These are phyloP conservation scores for Boletus sp. DNA, from an alignment of 768 basidiomycete genomes.

Conservation along the genomic window DNA sequence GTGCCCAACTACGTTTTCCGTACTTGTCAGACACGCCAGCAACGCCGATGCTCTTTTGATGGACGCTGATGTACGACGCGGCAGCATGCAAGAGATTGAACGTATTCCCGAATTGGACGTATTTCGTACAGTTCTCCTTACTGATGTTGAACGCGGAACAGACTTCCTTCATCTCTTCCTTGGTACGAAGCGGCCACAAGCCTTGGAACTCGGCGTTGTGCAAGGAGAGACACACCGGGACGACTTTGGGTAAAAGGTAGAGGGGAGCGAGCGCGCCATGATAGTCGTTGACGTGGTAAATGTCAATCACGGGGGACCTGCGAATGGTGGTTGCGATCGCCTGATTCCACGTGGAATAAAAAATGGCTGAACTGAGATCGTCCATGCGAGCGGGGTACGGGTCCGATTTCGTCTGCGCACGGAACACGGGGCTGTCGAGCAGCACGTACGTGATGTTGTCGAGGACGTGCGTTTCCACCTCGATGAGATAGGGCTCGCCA, in stretches of 20 bases:
- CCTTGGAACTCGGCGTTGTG: conserved; percentile 99
- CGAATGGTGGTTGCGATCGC: conserved; percentile 91
- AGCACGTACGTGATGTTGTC: conserved; percentile 97
- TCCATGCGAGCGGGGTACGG: conserved; percentile 98
- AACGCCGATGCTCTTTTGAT: conserved; percentile 92
- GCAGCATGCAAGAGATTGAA: conserved; percentile 94
- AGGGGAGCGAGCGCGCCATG: conserved; percentile 90
- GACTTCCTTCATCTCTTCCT: conserved; percentile 98
- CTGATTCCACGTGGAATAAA: conserved; percentile 98
- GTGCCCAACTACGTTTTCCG: conserved; percentile 94
- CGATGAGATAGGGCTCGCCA: conserved; percentile 92
- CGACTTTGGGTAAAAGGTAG: conserved; percentile 87
- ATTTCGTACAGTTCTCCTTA: conserved; percentile 95
- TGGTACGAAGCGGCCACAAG: conserved; percentile 93
- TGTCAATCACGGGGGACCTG: conserved; percentile 81
- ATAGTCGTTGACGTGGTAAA: conserved; percentile 95
- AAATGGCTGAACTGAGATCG: conserved; percentile 92
- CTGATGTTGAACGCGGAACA: conserved; percentile 97
- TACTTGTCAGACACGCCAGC: conserved; percentile 98
- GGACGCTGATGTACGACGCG: conserved; percentile 87
- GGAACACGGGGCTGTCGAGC: conserved; percentile 93
- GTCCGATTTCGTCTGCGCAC: conserved; percentile 93
- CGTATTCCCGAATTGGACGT: conserved; percentile 97
- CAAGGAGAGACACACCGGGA: conserved; percentile 87
- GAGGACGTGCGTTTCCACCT: conserved; percentile 88